These are phyloP conservation scores for Flaveria linearis DNA, from an alignment of 129 eudicot species.

Conservation along the genomic window DNA sequence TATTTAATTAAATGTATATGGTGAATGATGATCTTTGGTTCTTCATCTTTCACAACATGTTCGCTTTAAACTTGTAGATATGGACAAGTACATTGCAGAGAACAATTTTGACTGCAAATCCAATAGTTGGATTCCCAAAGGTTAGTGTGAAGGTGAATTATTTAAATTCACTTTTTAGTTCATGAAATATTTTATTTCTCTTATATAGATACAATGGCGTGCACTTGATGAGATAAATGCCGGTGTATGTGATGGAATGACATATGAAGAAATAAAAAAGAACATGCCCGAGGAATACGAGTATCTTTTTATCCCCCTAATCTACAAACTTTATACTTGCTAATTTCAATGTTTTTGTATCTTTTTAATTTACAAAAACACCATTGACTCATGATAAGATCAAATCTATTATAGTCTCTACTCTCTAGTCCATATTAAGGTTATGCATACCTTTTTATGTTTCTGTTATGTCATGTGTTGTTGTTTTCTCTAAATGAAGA, in stretches of 20 bases:
- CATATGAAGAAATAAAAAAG: constrained; percentile 92
- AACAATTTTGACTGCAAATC: constrained; percentile 86
- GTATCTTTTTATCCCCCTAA: constrained; percentile 38
- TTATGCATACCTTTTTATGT: neutral
- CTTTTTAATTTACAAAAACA: neutral
- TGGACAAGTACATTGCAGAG: constrained; percentile 99
- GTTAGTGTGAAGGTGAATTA: constrained; percentile 43
- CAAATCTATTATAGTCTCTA: neutral
- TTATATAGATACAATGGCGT: constrained; percentile 91
- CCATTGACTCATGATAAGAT: neutral
- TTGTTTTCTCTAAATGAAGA: neutral
- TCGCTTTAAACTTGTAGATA: constrained; percentile 50
- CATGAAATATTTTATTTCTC: neutral
- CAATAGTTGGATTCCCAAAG: constrained; percentile 91
- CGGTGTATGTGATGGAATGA: constrained; percentile 98
- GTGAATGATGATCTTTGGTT: neutral
- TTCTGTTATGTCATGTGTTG: neutral
- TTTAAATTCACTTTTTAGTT: constrained; percentile 14
- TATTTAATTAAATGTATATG: neutral
- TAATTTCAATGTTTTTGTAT: neutral
- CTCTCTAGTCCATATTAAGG: neutral
- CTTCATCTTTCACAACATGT: neutral
- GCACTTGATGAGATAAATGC: constrained; percentile 99
- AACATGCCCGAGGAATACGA: constrained; percentile 95
- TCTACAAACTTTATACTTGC: neutral